A percentile compares a stretch with the other conserved stretches of the same genome.
Evolutionary conservation across 73 alveolate species (phyloP).

Genomic region (Symbiodinium pilosum): DNA sequence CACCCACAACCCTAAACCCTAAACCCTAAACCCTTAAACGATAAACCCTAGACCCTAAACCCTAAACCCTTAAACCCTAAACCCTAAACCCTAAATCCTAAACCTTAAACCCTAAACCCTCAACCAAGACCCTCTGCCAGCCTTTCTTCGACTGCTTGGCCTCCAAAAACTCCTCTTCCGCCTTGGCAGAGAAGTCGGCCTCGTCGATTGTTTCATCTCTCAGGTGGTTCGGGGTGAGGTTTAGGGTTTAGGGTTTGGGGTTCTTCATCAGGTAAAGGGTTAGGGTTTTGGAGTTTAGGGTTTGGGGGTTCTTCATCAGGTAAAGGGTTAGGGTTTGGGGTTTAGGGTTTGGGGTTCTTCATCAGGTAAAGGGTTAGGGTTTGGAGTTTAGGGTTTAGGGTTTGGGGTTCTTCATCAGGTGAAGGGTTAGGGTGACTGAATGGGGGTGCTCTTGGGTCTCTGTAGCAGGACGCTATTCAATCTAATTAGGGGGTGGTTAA

Average conservation of each 20-base stretch:
- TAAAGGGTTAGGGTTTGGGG: no score
- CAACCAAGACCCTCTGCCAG: background rate
- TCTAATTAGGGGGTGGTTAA: no score
- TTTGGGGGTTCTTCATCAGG: background rate
- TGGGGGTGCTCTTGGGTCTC: no score
- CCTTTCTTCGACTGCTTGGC: conserved; percentile 48
- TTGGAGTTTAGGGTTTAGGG: no score
- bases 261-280: no score
- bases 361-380: no score
- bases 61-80: background rate
- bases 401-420: no score
- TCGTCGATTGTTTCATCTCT: background rate
- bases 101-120: background rate
- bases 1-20: background rate
- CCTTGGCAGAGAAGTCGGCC: conserved; percentile 64
- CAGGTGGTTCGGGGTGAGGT: background rate
- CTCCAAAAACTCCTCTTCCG: conserved; percentile 56
- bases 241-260: background rate
- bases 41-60: background rate
- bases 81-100: background rate
- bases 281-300: background rate
- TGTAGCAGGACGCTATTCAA: no score
- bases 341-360: no score
- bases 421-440: no score
- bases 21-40: background rate